Percentiles rank a stretch among this genome's conserved stretches.
These are phyloP conservation scores for Monilinia vaccinii-corymbosi DNA, from an alignment of 2,329 filamentous ascomycete genomes.

Conservation along the genomic window DNA sequence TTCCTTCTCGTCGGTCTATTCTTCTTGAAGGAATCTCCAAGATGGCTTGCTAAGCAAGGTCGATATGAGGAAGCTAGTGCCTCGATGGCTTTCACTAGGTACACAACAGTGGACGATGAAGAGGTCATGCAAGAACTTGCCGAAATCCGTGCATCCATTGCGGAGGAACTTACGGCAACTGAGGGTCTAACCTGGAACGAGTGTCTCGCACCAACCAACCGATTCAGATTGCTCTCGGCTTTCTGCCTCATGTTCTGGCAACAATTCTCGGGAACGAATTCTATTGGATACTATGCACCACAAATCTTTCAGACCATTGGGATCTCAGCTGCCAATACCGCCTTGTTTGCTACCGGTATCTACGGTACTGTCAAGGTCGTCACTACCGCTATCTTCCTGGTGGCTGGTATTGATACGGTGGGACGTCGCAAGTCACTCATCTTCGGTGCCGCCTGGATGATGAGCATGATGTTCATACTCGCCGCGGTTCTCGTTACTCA, in stretches of 20 bases:
- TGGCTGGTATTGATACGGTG: constrained; percentile 36
- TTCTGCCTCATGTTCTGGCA: constrained; percentile 42
- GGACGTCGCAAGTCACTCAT: constrained; percentile 42
- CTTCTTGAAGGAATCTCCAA: constrained; percentile 37
- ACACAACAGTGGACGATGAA: constrained; percentile 48
- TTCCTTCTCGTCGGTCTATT: constrained; percentile 33
- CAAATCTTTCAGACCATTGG: constrained; percentile 59
- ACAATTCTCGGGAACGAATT: constrained; percentile 20
- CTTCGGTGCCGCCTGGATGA: constrained; percentile 40
- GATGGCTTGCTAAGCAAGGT: constrained; percentile 59
- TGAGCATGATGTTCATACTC: constrained; percentile 43
- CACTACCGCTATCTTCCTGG: constrained; percentile 48
- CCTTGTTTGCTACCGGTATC: constrained; percentile 61
- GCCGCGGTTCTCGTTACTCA: constrained; percentile 39
- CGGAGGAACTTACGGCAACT: constrained; percentile 63
- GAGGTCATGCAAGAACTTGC: constrained; percentile 49
- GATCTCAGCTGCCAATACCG: constrained; percentile 44
- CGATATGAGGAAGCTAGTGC: constrained; percentile 47
- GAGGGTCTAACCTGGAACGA: constrained; percentile 51
- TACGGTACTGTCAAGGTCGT: constrained; percentile 63
- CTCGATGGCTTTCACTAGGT: constrained; percentile 48
- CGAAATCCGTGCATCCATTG: constrained; percentile 55
- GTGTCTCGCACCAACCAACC: constrained; percentile 27
- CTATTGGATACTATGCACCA: constrained; percentile 22
- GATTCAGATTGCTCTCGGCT: constrained; percentile 33